These are phyloP conservation scores for Xylaria grammica DNA, from an alignment of 495 filamentous ascomycete genomes.

Conservation along the genomic window DNA sequence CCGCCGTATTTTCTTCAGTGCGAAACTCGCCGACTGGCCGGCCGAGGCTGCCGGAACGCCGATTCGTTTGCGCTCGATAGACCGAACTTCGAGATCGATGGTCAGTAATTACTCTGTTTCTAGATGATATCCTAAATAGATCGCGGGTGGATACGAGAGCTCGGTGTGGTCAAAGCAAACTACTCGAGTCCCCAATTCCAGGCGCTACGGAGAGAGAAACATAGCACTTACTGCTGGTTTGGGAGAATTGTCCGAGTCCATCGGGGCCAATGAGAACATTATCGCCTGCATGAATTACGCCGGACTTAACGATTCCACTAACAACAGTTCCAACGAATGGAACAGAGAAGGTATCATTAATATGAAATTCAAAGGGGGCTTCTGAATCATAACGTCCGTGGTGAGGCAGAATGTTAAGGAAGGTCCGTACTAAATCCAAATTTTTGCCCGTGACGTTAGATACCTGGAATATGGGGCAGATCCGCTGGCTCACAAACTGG, in stretches of 20 bases:
- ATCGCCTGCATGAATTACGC: constrained; percentile 89
- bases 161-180: neutral
- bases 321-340: constrained; percentile 97
- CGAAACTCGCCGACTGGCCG: constrained; percentile 92
- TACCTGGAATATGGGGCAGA: constrained; percentile 97
- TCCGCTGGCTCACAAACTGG: constrained; percentile 93
- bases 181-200: neutral
- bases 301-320: constrained; percentile 87
- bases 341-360: constrained; percentile 99
- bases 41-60: constrained; percentile 86
- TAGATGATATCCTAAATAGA: neutral
- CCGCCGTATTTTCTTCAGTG: constrained; percentile 79
- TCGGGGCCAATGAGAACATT: constrained; percentile 89
- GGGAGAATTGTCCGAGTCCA: constrained; percentile 87
- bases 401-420: constrained; percentile 94
- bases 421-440: constrained; percentile 78
- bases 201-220: neutral
- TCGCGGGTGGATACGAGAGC: neutral
- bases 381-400: constrained; percentile 90
- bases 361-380: constrained; percentile 90
- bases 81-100: constrained; percentile 58
- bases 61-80: constrained; percentile 95
- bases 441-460: constrained; percentile 95
- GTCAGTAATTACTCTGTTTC: neutral
- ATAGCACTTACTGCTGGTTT: constrained; percentile 63